These are phyloP conservation scores for Bullera alba DNA, from an alignment of 768 basidiomycete genomes.

Conservation along the genomic window DNA sequence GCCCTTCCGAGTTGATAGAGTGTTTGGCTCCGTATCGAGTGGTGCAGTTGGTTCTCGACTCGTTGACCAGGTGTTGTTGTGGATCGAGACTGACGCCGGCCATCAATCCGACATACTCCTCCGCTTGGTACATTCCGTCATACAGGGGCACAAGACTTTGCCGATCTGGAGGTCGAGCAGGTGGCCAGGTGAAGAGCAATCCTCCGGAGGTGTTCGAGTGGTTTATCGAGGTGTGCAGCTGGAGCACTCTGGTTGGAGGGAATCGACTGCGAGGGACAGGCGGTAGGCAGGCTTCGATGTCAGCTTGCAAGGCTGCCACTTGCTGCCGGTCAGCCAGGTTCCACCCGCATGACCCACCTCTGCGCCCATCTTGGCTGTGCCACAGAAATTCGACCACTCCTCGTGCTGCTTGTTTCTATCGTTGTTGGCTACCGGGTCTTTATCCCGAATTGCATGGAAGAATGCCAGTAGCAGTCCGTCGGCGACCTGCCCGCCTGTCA, in stretches of 20 bases:
- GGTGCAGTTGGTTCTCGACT: slow-evolving; percentile 44
- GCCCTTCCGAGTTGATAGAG: slow-evolving; percentile 39
- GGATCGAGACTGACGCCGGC: slow-evolving; percentile 42
- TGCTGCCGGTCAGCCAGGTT: slow-evolving; percentile 21
- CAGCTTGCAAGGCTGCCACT: slow-evolving; percentile 35
- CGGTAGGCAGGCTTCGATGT: slow-evolving; percentile 24
- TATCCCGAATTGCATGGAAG: slow-evolving; percentile 45
- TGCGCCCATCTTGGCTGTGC: slow-evolving; percentile 37
- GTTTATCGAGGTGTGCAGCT: slow-evolving; percentile 28
- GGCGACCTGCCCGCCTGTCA: slow-evolving; percentile 28
- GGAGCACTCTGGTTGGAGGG: slow-evolving; percentile 42
- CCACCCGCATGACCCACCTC: slow-evolving; percentile 31
- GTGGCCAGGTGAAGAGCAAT: slow-evolving; percentile 44
- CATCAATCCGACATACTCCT: slow-evolving; percentile 42
- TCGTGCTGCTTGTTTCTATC: slow-evolving; percentile 30
- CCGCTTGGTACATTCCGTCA: slow-evolving; percentile 43
- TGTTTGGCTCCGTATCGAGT: slow-evolving; percentile 42
- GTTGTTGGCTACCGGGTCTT: slow-evolving; percentile 39
- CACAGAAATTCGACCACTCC: slow-evolving; percentile 45
- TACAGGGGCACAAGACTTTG: slow-evolving; percentile 2
- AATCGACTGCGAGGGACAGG: slow-evolving; percentile 11
- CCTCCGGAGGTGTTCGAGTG: slow-evolving; percentile 19
- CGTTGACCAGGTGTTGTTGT: slow-evolving; percentile 20
- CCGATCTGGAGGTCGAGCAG: slow-evolving; percentile 28
- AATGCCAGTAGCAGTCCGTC: slow-evolving; percentile 44